These are phyloP conservation scores for Hamamelis virginiana DNA, from an alignment of 164 flowering plant genomes.

Conservation along the genomic window DNA sequence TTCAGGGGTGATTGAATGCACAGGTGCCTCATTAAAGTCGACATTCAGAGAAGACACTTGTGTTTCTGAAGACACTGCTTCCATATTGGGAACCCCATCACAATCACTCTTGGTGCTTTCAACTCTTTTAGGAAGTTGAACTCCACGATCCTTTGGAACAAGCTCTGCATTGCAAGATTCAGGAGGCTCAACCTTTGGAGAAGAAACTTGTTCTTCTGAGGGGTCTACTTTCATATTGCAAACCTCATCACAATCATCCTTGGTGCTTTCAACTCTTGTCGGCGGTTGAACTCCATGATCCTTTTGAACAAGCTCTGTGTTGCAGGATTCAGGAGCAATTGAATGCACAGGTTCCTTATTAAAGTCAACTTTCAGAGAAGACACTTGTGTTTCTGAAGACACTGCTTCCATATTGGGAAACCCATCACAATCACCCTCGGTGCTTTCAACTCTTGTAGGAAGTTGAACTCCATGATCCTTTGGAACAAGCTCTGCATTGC, in stretches of 20 bases:
- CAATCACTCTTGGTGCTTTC: not conserved
- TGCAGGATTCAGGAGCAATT: no score
- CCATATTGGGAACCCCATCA: constrained; percentile 10
- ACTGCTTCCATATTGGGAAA: constrained; percentile 18
- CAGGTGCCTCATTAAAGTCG: no score
- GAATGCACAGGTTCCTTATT: no score
- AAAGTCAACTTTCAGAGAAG: no score
- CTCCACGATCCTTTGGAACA: constrained; percentile 4
- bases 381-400: constrained; percentile 3
- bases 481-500: constrained; percentile 8
- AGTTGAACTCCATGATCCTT: not conserved
- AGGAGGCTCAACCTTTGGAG: constrained; percentile 4
- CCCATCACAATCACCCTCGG: not conserved
- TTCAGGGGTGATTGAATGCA: no score
- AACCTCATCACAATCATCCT: not conserved
- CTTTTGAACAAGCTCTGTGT: constrained; percentile 7
- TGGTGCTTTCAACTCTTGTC: constrained; percentile 4
- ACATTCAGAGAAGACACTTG: constrained; percentile 1
- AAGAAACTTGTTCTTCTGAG: constrained; percentile 4
- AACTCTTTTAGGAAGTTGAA: not conserved
- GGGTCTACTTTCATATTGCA: constrained; percentile 14
- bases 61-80: no score
- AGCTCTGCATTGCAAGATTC: constrained; percentile 3
- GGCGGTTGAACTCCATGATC: not conserved
- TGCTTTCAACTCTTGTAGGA: not conserved